Evolutionary conservation across 2,329 filamentous ascomycete species (phyloP).

Genomic region (Colletotrichum agaves): DNA sequence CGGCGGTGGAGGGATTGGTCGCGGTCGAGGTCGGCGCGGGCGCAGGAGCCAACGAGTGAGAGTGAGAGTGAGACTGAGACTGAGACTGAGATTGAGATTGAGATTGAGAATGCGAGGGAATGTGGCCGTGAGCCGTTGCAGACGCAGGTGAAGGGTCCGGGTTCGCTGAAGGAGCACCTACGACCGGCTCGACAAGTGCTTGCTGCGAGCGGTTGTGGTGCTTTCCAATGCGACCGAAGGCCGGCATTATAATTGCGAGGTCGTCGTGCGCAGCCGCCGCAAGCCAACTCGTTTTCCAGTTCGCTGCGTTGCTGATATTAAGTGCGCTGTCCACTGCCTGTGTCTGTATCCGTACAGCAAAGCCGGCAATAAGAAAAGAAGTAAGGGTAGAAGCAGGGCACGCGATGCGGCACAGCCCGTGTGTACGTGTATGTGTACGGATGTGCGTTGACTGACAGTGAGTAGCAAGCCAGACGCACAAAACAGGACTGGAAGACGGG

Average conservation of each 20-base stretch:
- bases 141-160: slow-evolving; percentile 5
- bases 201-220: slow-evolving; percentile 68
- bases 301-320: not conserved
- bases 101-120: not conserved
- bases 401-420: slow-evolving; percentile 22
- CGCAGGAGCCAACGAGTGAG: slow-evolving; percentile 33
- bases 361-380: not conserved
- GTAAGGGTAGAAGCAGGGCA: slow-evolving; percentile 10
- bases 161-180: slow-evolving; percentile 42
- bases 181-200: slow-evolving; percentile 59
- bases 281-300: slow-evolving; percentile 5
- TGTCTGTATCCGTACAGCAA: slow-evolving; percentile 4
- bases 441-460: slow-evolving; percentile 21
- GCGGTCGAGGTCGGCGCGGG: slow-evolving; percentile 29
- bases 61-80: slow-evolving; percentile 16
- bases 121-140: slow-evolving; percentile 24
- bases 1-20: slow-evolving; percentile 41
- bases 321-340: not conserved
- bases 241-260: slow-evolving; percentile 55
- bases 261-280: slow-evolving; percentile 30
- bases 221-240: slow-evolving; percentile 65
- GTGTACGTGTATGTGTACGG: not conserved
- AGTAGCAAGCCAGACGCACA: slow-evolving; percentile 22
- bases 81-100: slow-evolving; percentile 15
- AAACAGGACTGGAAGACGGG: slow-evolving; percentile 12